Evolutionary conservation across 805 yeast genomes (phyloP).

Genomic region (Saccharomycopsis malanga): DNA sequence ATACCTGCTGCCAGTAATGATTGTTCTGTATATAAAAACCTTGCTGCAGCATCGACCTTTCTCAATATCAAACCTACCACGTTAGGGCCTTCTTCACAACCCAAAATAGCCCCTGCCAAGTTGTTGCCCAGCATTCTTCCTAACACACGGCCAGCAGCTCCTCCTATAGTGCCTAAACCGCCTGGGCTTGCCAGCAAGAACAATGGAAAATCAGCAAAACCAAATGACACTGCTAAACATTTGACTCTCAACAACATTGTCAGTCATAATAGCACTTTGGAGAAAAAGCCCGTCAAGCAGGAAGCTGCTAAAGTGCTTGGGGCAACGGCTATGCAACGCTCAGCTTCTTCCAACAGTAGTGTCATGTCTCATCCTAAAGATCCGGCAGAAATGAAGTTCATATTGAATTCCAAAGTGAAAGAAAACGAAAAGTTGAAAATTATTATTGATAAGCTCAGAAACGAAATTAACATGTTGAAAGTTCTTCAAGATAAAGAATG

Average conservation of each 20-base stretch:
- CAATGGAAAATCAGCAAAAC: not conserved
- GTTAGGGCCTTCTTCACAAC: not conserved
- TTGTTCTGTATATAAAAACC: constrained; percentile 6
- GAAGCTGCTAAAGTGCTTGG: not conserved
- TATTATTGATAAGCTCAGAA: constrained; percentile 19
- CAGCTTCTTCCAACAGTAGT: not conserved
- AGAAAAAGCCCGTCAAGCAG: not conserved
- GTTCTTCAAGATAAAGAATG: constrained; percentile 1
- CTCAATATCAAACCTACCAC: constrained; percentile 13
- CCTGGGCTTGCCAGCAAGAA: not conserved
- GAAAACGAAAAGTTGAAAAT: constrained; percentile 21
- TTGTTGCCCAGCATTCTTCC: constrained; percentile 15
- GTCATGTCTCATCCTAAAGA: constrained; percentile 3
- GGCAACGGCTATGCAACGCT: constrained; percentile 2
- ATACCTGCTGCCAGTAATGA: not conserved
- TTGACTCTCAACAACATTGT: not conserved
- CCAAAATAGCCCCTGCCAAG: not conserved
- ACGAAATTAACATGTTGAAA: constrained; percentile 14
- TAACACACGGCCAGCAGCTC: constrained; percentile 1
- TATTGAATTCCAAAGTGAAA: constrained; percentile 16
- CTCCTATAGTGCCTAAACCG: not conserved
- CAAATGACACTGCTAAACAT: not conserved
- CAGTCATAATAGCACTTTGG: not conserved
- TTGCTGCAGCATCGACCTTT: constrained; percentile 5
- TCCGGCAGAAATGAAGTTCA: constrained; percentile 9